phyloP scores from a whole-genome alignment of 1,139 yeast species.

The Nadsonia starkeyi-henricii region DNA sequence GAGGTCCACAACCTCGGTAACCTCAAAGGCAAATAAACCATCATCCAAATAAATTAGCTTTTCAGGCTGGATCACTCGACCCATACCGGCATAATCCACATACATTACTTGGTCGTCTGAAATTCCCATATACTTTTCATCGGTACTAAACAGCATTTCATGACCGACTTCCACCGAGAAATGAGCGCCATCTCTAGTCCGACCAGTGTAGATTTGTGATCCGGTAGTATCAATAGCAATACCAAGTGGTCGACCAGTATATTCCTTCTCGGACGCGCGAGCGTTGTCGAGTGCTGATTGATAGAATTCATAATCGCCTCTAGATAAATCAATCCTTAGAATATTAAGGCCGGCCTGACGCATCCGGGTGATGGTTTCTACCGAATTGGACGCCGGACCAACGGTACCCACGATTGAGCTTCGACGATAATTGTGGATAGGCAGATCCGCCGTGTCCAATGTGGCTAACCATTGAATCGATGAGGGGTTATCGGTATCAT shows the following conservation, averaged over 20 bases:
- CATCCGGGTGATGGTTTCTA: constrained; percentile 69
- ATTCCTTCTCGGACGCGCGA: constrained; percentile 79
- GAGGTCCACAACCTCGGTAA: constrained; percentile 64
- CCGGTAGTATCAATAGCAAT: constrained; percentile 99
- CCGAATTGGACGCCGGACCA: constrained; percentile 92
- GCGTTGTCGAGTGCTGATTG: constrained; percentile 93
- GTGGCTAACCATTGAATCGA: constrained; percentile 67
- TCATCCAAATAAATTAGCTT: constrained; percentile 89
- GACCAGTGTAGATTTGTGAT: constrained; percentile 98
- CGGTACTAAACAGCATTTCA: constrained; percentile 88
- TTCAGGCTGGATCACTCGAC: constrained; percentile 82
- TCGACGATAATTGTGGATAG: constrained; percentile 80
- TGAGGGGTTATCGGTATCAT: constrained; percentile 14
- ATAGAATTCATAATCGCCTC: constrained; percentile 95
- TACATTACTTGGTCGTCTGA: constrained; percentile 74
- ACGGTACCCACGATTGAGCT: constrained; percentile 96
- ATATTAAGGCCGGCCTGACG: constrained; percentile 96
- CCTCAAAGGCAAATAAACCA: constrained; percentile 95
- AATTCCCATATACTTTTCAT: constrained; percentile 55
- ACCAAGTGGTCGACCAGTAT: constrained; percentile 92
- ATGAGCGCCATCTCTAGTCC: constrained; percentile 66
- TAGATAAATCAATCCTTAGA: constrained; percentile 97
- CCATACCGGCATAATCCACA: constrained; percentile 89
- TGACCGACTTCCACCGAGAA: constrained; percentile 74
- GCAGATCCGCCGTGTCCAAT: constrained; percentile 64